Percentiles rank a stretch among this genome's conserved stretches.
phyloP scores from a whole-genome alignment of 2,329 filamentous ascomycete genomes.

The Talaromyces sp. region DNA sequence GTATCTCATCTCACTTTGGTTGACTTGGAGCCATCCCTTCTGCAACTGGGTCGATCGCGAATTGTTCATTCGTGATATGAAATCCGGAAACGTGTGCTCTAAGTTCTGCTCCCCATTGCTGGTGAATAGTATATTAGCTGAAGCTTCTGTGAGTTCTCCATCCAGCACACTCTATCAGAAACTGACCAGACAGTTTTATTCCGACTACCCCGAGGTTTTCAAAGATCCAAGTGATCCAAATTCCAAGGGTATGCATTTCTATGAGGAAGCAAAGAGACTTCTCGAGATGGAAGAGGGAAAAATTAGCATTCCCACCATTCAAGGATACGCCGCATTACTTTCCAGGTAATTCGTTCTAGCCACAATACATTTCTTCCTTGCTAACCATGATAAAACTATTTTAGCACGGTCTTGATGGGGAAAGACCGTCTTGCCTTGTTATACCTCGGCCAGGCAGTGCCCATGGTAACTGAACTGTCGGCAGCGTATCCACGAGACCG shows the following conservation, averaged over 20 bases:
- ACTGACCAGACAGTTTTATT: constrained; percentile 21
- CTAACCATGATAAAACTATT: neutral
- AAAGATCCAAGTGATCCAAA: constrained; percentile 15
- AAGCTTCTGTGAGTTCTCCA: constrained; percentile 24
- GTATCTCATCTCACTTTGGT: constrained; percentile 18
- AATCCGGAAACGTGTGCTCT: constrained; percentile 20
- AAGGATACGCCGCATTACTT: constrained; percentile 28
- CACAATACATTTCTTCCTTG: neutral
- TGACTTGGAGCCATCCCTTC: constrained; percentile 28
- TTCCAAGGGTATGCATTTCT: constrained; percentile 27
- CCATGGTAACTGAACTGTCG: constrained; percentile 21
- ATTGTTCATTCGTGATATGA: constrained; percentile 32
- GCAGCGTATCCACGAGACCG: constrained; percentile 12
- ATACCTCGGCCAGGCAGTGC: constrained; percentile 22
- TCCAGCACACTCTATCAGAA: too few species aligned
- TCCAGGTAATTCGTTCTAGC: constrained; percentile 19
- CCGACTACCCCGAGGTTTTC: constrained; percentile 22
- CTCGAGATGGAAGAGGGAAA: constrained; percentile 27
- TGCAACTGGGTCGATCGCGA: constrained; percentile 29
- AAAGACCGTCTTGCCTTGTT: constrained; percentile 29
- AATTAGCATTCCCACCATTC: constrained; percentile 25
- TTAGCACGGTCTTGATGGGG: constrained; percentile 27
- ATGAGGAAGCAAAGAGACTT: constrained; percentile 28
- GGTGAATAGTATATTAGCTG: constrained; percentile 30
- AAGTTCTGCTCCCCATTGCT: constrained; percentile 32